Evolutionary conservation across 1,139 yeast genomes (phyloP), one percentile per base, ranked within the genome.

Genomic region (Pichia sp.): DNA sequence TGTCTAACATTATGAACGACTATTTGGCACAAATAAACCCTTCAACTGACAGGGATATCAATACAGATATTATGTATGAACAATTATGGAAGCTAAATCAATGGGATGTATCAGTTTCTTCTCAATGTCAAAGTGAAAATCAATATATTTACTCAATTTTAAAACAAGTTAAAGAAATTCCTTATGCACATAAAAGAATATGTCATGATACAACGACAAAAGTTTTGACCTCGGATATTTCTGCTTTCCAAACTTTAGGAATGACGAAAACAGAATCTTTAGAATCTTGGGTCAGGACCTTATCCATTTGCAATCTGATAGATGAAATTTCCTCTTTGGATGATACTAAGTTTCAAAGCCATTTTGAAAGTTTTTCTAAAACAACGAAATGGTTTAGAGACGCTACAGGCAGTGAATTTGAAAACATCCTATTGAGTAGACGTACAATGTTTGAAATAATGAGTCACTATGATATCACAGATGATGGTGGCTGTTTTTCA

Each of bases 61-160:
- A 35, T 27, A 11, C 11, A 8, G 58, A 54, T 30, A 39, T 46
- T n/a, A 34, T 51, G 11, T 73, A 67, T 50, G 68, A 75, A 43
- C 74, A 82, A 73, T 73, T 80, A 0, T 86, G 95, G 95, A 82
- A 82, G 56, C 63, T 86, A 33, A 74, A 71, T 43, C 71, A 74
- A 42, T 87, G 95, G 95, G 82, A 80, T 46, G 48, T 82, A 5
- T 85, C 92, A 0, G 55, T 57, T 2, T 66, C 75, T 0, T 54
- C 53, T 3, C 49, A 48, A 0, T 59, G 72, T 0, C 39, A 41
- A 0, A 60, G 62, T 3, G 73, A 69, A 40, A 69, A 74, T 45
- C 73, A 71, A 39, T 59, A 65, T 6, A 64, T 76, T 11, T 83
- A 78, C 55, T 67, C 66, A 20, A 62, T 71, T 2, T 63, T 80